These are phyloP conservation scores for Chytriomyces sp. DNA, from an alignment of 192 early-diverging fungal genomes.

Conservation along the genomic window DNA sequence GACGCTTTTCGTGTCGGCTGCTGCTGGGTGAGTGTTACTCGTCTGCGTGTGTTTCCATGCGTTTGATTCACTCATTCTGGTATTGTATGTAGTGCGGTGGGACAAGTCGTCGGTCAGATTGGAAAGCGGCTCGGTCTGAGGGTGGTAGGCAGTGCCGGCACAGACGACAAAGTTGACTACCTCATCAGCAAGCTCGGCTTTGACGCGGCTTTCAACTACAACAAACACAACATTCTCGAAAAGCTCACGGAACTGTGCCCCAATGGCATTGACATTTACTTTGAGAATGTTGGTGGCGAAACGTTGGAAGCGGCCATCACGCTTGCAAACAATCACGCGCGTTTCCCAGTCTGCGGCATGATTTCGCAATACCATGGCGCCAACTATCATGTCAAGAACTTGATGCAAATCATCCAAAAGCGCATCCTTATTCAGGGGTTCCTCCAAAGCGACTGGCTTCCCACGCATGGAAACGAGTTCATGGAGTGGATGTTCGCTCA, in stretches of 20 bases:
- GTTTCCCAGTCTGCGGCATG: slow-evolving; percentile 4
- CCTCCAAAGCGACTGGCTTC: slow-evolving; percentile 55
- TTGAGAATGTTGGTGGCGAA: slow-evolving; percentile 83
- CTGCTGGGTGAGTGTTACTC: slow-evolving; percentile 59
- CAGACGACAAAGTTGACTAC: slow-evolving; percentile 79
- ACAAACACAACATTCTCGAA: slow-evolving; percentile 57
- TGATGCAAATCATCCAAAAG: slow-evolving; percentile 27
- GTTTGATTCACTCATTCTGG: not conserved
- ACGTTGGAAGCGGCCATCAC: slow-evolving; percentile 72
- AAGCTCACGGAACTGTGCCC: slow-evolving; percentile 68
- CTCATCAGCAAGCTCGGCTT: slow-evolving; percentile 68
- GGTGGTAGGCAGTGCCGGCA: slow-evolving; percentile 85
- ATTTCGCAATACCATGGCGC: slow-evolving; percentile 65
- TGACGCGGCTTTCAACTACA: slow-evolving; percentile 94
- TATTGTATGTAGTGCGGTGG: slow-evolving; percentile 47
- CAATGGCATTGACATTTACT: slow-evolving; percentile 86
- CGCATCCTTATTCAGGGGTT: slow-evolving; percentile 67
- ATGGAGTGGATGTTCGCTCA: slow-evolving; percentile 43
- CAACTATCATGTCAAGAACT: slow-evolving; percentile 3
- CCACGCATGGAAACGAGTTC: slow-evolving; percentile 50
- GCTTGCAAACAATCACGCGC: slow-evolving; percentile 55
- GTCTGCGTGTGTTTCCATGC: slow-evolving; percentile 41
- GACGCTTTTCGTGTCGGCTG: slow-evolving; percentile 80
- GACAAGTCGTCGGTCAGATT: slow-evolving; percentile 80
- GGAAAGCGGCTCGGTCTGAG: slow-evolving; percentile 71